phyloP scores from a whole-genome alignment of 2,329 filamentous ascomycete species.

The Penicillium sp. region DNA sequence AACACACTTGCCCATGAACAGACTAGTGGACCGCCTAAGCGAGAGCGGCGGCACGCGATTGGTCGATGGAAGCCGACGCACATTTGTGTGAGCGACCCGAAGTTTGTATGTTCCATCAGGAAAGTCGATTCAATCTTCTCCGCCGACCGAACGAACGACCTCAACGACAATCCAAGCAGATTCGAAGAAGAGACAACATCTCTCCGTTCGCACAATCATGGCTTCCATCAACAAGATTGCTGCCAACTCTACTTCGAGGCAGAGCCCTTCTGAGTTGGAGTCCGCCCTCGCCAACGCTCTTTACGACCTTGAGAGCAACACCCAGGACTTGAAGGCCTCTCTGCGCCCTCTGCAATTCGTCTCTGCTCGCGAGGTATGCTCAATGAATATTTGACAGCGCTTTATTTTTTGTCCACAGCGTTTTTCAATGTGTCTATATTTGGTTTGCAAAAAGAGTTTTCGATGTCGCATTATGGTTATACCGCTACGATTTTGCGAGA shows the following conservation, averaged over 20 bases:
- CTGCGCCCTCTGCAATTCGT: constrained; percentile 98
- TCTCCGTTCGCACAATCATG: constrained; percentile 45
- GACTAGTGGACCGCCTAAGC: constrained; percentile 14
- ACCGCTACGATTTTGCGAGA: neutral
- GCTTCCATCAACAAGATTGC: constrained; percentile 97
- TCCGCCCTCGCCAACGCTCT: constrained; percentile 93
- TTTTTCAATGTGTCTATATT: constrained; percentile 1
- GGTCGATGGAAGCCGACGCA: constrained; percentile 10
- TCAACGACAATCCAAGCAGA: constrained; percentile 19
- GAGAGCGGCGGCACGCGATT: constrained; percentile 14
- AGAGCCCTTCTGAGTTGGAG: constrained; percentile 97
- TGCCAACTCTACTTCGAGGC: constrained; percentile 90
- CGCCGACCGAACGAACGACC: constrained; percentile 9
- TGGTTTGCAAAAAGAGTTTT: neutral
- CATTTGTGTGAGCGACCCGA: constrained; percentile 10
- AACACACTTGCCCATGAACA: neutral
- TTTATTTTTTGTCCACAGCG: neutral
- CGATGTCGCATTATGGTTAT: neutral
- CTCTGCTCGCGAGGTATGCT: constrained; percentile 89
- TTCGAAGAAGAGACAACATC: constrained; percentile 3
- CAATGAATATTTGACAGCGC: neutral
- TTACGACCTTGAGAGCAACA: constrained; percentile 99
- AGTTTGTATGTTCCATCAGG: constrained; percentile 10
- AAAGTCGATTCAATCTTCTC: constrained; percentile 9
- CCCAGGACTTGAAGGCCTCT: constrained; percentile 91